Conservation (phyloP, 2,329 filamentous ascomycete genomes). For the Trichoderma guizhouense region DNA sequence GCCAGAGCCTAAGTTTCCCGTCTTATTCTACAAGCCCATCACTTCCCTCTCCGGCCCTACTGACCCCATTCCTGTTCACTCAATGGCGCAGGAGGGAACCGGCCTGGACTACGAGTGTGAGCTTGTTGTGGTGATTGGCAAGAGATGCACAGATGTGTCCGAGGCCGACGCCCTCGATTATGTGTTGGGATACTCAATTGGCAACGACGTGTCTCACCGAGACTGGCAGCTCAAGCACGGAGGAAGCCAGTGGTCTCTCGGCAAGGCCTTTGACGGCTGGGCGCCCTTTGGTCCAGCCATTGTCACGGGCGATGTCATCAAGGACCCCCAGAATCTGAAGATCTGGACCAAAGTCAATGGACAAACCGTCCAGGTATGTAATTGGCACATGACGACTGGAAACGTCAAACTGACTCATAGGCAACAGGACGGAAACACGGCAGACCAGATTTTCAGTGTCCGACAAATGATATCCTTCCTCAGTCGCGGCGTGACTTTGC, state of each 20-base stretch:
- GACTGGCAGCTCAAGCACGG: conserved; percentile 70
- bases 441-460: conserved; percentile 62
- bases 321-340: conserved; percentile 53
- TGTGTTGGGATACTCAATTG: conserved; percentile 70
- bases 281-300: conserved; percentile 71
- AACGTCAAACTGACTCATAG: neutral
- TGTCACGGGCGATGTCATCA: conserved; percentile 53
- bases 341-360: conserved; percentile 61
- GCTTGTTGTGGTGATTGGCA: conserved; percentile 69
- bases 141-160: conserved; percentile 60
- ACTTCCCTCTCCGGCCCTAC: conserved; percentile 63
- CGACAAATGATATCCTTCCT: conserved; percentile 57
- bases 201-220: conserved; percentile 77
- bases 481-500: conserved; percentile 58
- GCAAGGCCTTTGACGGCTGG: conserved; percentile 75
- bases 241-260: conserved; percentile 67
- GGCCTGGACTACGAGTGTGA: conserved; percentile 79
- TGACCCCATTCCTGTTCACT: conserved; percentile 64
- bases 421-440: conserved; percentile 49
- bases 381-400: neutral
- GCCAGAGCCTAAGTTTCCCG: conserved; percentile 66
- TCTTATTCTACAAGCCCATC: conserved; percentile 64
- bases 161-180: conserved; percentile 65
- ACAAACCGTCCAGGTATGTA: conserved; percentile 47
- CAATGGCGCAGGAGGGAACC: conserved; percentile 61